Conservation (phyloP, 768 basidiomycete species). For the Boletus vermiculosoides region DNA sequence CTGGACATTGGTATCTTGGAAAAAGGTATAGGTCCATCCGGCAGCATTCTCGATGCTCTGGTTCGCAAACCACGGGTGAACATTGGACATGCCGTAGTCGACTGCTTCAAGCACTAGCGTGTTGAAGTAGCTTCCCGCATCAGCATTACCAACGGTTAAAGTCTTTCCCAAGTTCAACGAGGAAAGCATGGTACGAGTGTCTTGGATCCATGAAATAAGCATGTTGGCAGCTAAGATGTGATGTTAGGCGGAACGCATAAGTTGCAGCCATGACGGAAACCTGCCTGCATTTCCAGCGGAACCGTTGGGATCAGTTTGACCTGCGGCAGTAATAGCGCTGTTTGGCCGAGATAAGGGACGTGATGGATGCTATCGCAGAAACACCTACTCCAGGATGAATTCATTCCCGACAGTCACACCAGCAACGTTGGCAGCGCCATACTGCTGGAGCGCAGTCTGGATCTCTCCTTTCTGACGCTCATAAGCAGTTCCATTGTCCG, state of each 20-base stretch:
- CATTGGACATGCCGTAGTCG: constrained; percentile 85
- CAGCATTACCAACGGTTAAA: constrained; percentile 74
- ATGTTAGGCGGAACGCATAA: neutral
- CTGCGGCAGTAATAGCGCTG: constrained; percentile 59
- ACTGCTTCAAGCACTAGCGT: constrained; percentile 57
- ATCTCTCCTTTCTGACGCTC: constrained; percentile 68
- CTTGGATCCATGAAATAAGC: constrained; percentile 63
- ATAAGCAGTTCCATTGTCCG: constrained; percentile 70
- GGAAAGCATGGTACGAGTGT: constrained; percentile 56
- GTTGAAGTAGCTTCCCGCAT: constrained; percentile 87
- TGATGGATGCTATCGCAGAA: neutral
- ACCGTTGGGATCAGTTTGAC: constrained; percentile 54
- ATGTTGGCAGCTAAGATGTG: constrained; percentile 50
- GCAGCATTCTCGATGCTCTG: constrained; percentile 65
- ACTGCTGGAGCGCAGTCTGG: constrained; percentile 66
- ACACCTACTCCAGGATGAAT: constrained; percentile 71
- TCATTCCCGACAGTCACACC: constrained; percentile 94
- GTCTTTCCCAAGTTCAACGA: constrained; percentile 56
- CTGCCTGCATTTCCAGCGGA: constrained; percentile 47
- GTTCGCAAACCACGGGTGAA: constrained; percentile 94
- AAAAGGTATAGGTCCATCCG: constrained; percentile 81
- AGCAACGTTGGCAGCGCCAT: constrained; percentile 69
- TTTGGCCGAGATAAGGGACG: constrained; percentile 2
- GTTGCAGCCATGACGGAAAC: neutral
- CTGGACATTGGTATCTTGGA: constrained; percentile 60